Percentiles rank a stretch among this genome's conserved stretches.
phyloP scores from a whole-genome alignment of 2,329 filamentous ascomycete species.

The Pyrenochaeta sp. region DNA sequence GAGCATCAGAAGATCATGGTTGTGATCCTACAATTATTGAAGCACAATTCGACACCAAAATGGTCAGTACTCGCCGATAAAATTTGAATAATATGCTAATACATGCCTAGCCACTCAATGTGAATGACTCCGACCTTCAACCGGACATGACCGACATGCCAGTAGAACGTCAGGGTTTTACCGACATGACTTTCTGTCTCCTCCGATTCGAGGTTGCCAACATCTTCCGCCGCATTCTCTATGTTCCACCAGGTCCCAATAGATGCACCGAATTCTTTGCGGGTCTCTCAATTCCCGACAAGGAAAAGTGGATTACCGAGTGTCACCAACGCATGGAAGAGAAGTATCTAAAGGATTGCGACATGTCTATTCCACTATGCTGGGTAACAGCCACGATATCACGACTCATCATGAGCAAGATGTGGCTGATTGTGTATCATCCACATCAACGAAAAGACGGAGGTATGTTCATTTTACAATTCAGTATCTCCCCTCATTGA shows the following conservation, averaged over 20 bases:
- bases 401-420: conserved; percentile 77
- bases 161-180: conserved; percentile 59
- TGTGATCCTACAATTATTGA: conserved; percentile 67
- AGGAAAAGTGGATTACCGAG: conserved; percentile 59
- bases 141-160: conserved; percentile 60
- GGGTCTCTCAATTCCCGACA: conserved; percentile 55
- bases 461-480: conserved; percentile 23
- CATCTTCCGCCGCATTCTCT: conserved; percentile 56
- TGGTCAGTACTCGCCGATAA: conserved; percentile 40
- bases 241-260: conserved; percentile 52
- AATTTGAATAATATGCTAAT: too few relatives aligned
- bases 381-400: conserved; percentile 74
- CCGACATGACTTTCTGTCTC: conserved; percentile 64
- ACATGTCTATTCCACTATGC: conserved; percentile 66
- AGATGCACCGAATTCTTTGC: conserved; percentile 53
- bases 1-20: conserved; percentile 69
- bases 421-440: conserved; percentile 79
- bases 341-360: conserved; percentile 59
- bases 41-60: conserved; percentile 66
- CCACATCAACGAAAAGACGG: conserved; percentile 70
- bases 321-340: conserved; percentile 57
- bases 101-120: conserved; percentile 58
- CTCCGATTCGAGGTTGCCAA: conserved; percentile 62
- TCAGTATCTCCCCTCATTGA: neutral
- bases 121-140: conserved; percentile 62